These are phyloP conservation scores for Chrysoporthe puriensis DNA, from an alignment of 2,329 filamentous ascomycete genomes.

Conservation along the genomic window DNA sequence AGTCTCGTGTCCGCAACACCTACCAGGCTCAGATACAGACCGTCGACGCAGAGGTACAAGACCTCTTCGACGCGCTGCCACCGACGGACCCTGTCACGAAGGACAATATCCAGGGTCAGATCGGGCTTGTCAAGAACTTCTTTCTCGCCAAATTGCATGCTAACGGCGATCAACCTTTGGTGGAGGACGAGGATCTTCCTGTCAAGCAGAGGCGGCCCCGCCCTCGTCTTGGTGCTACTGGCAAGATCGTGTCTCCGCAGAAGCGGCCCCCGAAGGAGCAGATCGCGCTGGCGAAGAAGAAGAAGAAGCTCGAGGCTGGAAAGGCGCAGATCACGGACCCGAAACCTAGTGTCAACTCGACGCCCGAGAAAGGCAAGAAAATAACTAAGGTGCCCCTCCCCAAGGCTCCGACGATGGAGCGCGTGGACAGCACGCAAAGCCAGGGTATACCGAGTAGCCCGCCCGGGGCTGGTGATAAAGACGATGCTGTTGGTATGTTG, in stretches of 20 bases:
- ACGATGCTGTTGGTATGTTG: constrained; percentile 72
- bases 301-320: constrained; percentile 70
- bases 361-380: constrained; percentile 54
- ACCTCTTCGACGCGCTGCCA: constrained; percentile 69
- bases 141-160: constrained; percentile 87
- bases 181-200: constrained; percentile 94
- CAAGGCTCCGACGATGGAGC: constrained; percentile 59
- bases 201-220: constrained; percentile 82
- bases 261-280: constrained; percentile 84
- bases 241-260: constrained; percentile 84
- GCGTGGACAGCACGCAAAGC: constrained; percentile 60
- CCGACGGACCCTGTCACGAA: constrained; percentile 77
- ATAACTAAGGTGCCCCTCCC: constrained; percentile 42
- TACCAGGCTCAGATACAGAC: constrained; percentile 76
- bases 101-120: constrained; percentile 77
- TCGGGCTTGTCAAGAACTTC: constrained; percentile 88
- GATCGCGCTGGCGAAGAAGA: constrained; percentile 83
- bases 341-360: constrained; percentile 40
- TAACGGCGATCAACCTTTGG: constrained; percentile 78
- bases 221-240: constrained; percentile 69
- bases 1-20: constrained; percentile 84
- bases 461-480: constrained; percentile 59
- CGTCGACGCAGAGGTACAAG: constrained; percentile 59
- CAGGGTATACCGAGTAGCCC: constrained; percentile 64
- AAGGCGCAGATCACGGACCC: constrained; percentile 56